phyloP scores from a whole-genome alignment of 2,329 filamentous ascomycete species.

The Aureobasidium lini region DNA sequence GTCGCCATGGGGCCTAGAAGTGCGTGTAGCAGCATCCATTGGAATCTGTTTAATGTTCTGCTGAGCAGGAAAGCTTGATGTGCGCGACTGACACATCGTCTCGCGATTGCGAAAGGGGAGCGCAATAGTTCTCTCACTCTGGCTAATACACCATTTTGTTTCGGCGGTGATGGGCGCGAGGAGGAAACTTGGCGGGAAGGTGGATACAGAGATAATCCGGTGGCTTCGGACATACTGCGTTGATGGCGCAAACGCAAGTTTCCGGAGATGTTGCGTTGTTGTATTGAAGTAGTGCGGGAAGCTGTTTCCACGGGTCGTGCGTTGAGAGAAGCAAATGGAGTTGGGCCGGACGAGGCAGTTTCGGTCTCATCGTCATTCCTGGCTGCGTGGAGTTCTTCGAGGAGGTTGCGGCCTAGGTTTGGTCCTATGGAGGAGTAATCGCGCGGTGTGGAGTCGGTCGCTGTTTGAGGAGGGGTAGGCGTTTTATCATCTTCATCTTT shows the following conservation, averaged over 20 bases:
- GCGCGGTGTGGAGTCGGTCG: constrained; percentile 8
- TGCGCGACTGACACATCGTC: constrained; percentile 24
- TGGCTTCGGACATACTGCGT: constrained; percentile 15
- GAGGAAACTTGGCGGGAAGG: neutral
- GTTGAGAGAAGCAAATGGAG: neutral
- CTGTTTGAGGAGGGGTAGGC: neutral
- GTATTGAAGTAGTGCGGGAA: neutral
- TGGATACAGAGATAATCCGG: constrained; percentile 9
- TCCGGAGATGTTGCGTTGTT: neutral
- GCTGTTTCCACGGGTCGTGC: neutral
- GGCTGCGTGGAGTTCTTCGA: constrained; percentile 27
- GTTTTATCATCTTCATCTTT: neutral
- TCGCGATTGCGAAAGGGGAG: constrained; percentile 25
- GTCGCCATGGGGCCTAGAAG: constrained; percentile 30
- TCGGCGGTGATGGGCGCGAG: neutral
- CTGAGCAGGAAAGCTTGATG: constrained; percentile 23
- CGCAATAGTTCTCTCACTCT: constrained; percentile 19
- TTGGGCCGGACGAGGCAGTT: neutral
- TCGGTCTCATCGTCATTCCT: constrained; percentile 12
- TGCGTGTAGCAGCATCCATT: constrained; percentile 29
- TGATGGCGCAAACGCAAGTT: constrained; percentile 3
- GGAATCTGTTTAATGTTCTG: constrained; percentile 23
- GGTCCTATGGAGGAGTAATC: constrained; percentile 22
- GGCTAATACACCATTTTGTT: neutral
- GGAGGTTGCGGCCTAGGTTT: constrained; percentile 25